Evolutionary conservation across 352 stramenopile species (phyloP), one percentile per base, ranked within the genome.

Genomic region (Globisporangium uncinulatum): DNA sequence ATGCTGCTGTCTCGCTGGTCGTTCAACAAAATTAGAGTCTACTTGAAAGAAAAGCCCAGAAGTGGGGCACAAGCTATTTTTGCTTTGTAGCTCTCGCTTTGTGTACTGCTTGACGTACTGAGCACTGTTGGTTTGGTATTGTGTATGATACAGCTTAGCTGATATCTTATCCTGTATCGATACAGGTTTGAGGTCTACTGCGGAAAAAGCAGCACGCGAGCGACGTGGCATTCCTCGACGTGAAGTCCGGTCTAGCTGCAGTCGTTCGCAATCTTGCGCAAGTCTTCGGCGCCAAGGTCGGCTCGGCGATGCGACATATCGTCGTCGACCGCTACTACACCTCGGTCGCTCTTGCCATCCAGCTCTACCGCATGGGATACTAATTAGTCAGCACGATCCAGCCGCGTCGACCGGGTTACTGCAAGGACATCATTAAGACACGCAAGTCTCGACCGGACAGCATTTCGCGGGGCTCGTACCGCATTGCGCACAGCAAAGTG

Each of bases 101-200:
- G 24, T 4, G 24, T 29, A 29, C 24, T 29, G 24, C 24, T 29
- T 29, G 24, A 29, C 2, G 24, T 29, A 29, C 24, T 29, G 24
- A 4, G 24, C 24, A 29, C 24, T 29, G 24, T 29, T 29, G 24
- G 24, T 29, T 29, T 29, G 24, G 2, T 29, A 29, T 29, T 4
- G 4, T 29, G 24, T 29, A 29, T 29, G 24, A 29, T 29, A 29
- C 24, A 29, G 24, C 24, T 1, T 1, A 29, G 24, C 24, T 29
- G 24, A 29, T 4, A 29, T 29, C 24, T 29, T 29, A 29, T 29
- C 24, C 24, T 29, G 24, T 29, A 45, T 45, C 14, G 14, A n/a
- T 45, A 45, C 42, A 47, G 13, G 42, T 47, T 47, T 20, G 42
- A 47, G 17, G 42, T 47, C 15, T 47, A 47, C 15, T 47, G 42